Percentiles rank a stretch among this genome's conserved stretches.
Conservation (phyloP, 495 filamentous ascomycete genomes). For the Lentithecium fluviatile region DNA sequence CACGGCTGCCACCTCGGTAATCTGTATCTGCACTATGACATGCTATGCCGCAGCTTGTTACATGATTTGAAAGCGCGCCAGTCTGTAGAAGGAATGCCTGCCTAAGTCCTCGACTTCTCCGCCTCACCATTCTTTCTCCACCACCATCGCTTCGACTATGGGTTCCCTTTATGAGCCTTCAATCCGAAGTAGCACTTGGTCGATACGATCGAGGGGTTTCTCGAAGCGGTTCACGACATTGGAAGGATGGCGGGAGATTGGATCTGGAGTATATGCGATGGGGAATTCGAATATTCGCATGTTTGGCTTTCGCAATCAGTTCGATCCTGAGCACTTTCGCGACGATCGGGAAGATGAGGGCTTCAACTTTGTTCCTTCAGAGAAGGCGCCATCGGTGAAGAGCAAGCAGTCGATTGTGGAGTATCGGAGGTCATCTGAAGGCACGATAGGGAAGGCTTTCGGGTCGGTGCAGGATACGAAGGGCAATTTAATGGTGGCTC, state of each 20-base stretch:
- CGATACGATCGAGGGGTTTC: neutral
- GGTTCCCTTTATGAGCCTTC: slow-evolving; percentile 20
- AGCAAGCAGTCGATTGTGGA: neutral
- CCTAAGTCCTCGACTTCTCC: neutral
- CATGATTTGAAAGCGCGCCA: too few species aligned
- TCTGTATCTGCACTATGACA: neutral
- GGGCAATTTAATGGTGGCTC: neutral
- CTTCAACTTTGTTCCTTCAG: neutral
- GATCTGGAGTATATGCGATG: slow-evolving; percentile 21
- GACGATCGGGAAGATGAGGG: neutral
- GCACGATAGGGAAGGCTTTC: neutral
- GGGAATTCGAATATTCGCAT: slow-evolving; percentile 12
- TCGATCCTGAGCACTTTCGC: slow-evolving; percentile 14
- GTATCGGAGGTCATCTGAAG: neutral
- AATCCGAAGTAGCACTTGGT: slow-evolving; percentile 9
- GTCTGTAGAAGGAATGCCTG: neutral
- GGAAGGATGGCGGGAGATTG: slow-evolving; percentile 23
- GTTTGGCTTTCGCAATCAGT: slow-evolving; percentile 11
- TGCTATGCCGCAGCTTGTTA: neutral
- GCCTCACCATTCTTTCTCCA: neutral
- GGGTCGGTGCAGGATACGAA: neutral
- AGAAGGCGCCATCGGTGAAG: neutral
- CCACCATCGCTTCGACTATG: slow-evolving; percentile 4
- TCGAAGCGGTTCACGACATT: slow-evolving; percentile 22
- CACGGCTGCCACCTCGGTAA: neutral